Conservation (phyloP, 2,329 filamentous ascomycete genomes). For the Alternaria gansuensis region DNA sequence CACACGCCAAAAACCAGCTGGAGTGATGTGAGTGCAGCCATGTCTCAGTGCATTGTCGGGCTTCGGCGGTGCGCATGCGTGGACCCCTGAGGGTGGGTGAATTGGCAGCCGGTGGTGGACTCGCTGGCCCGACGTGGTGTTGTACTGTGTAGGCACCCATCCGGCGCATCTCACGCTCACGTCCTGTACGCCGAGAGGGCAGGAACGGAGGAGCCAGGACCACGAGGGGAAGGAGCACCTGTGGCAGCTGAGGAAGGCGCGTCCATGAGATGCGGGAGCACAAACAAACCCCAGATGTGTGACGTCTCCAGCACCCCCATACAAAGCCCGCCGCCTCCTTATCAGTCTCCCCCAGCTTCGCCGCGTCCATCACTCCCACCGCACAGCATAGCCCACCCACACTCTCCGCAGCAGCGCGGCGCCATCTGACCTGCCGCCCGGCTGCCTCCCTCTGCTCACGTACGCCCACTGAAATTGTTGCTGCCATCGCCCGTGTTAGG, state of each 20-base stretch:
- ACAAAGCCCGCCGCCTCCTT: slow-evolving; percentile 18
- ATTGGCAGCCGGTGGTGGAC: slow-evolving; percentile 3
- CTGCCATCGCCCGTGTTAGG: slow-evolving; percentile 12
- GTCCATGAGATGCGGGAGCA: slow-evolving; percentile 9
- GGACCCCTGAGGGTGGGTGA: slow-evolving; percentile 7
- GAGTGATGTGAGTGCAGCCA: slow-evolving; percentile 1
- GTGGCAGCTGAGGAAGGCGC: slow-evolving; percentile 9
- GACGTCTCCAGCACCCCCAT: slow-evolving; percentile 22
- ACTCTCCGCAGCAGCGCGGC: slow-evolving; percentile 22
- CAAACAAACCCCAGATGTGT: slow-evolving; percentile 25
- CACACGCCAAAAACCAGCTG: slow-evolving; percentile 12
- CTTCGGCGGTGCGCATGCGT: not conserved
- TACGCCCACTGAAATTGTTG: slow-evolving; percentile 18
- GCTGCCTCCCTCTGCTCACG: slow-evolving; percentile 26
- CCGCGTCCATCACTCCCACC: slow-evolving; percentile 14
- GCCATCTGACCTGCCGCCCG: slow-evolving; percentile 24
- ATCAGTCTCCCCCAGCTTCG: slow-evolving; percentile 20
- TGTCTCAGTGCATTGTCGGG: not conserved
- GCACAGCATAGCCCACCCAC: slow-evolving; percentile 18
- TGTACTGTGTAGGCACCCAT: slow-evolving; percentile 1
- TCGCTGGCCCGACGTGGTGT: slow-evolving; percentile 1
- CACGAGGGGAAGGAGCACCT: slow-evolving; percentile 10
- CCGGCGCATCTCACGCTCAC: slow-evolving; percentile 25
- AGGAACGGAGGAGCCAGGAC: slow-evolving; percentile 9
- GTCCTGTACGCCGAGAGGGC: slow-evolving; percentile 11